These are phyloP conservation scores for Huntiella bhutanensis DNA, from an alignment of 2,329 filamentous ascomycete species.

Conservation along the genomic window DNA sequence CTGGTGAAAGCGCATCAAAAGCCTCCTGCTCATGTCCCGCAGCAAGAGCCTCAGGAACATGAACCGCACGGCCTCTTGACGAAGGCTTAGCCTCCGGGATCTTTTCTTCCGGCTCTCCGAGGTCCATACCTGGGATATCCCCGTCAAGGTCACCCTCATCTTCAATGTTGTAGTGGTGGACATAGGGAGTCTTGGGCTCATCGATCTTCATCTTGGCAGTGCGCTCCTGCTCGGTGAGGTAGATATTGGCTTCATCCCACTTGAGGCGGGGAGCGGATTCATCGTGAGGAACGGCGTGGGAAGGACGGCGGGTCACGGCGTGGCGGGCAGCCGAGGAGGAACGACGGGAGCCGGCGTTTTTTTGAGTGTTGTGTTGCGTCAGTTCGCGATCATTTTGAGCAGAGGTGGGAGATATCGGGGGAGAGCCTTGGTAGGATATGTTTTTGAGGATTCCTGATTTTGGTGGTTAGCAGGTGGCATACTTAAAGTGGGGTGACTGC, in stretches of 20 bases:
- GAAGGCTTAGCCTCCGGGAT: constrained; percentile 29
- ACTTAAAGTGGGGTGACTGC: no score
- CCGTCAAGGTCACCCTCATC: constrained; percentile 69
- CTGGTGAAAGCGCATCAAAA: constrained; percentile 35
- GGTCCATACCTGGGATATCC: constrained; percentile 78
- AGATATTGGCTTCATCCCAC: constrained; percentile 97
- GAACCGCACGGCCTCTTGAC: constrained; percentile 33
- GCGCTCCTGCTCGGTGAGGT: constrained; percentile 90
- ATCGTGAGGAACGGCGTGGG: constrained; percentile 21
- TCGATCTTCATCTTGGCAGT: constrained; percentile 97
- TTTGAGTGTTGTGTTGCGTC: constrained; percentile 81
- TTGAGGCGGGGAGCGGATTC: constrained; percentile 53
- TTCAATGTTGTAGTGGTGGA: constrained; percentile 71
- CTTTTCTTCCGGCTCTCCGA: constrained; percentile 78
- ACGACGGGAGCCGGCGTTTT: constrained; percentile 76
- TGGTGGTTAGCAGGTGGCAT: no score
- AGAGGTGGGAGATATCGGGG: constrained; percentile 29
- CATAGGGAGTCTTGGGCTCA: constrained; percentile 95
- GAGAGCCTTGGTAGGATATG: constrained; percentile 39
- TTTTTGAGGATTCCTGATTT: constrained; percentile 80
- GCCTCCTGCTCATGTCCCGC: constrained; percentile 38
- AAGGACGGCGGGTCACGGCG: constrained; percentile 36
- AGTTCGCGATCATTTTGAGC: constrained; percentile 58
- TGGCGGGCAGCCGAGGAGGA: constrained; percentile 37
- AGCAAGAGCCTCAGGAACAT: constrained; percentile 47